phyloP scores from a whole-genome alignment of 345 rosid species.

The Ceriops tagal region DNA sequence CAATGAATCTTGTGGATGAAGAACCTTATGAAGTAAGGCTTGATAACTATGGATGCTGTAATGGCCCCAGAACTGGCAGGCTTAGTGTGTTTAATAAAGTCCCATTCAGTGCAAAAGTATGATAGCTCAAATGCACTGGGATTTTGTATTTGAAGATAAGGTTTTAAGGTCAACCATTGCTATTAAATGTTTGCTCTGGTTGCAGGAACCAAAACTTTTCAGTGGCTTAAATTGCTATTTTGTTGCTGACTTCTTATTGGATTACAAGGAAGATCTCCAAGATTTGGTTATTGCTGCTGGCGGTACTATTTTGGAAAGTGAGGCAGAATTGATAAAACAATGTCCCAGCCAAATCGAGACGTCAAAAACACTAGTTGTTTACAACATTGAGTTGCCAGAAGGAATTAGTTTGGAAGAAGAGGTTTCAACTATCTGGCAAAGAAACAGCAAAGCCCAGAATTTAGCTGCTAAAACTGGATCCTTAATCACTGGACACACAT shows the following conservation, averaged over 20 bases:
- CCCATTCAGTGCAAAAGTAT: neutral
- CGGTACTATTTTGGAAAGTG: constrained; percentile 47
- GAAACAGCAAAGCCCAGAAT: constrained; percentile 62
- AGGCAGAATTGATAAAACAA: constrained; percentile 34
- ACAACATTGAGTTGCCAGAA: constrained; percentile 57
- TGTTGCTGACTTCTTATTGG: constrained; percentile 49
- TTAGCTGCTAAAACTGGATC: constrained; percentile 50
- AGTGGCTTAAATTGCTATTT: constrained; percentile 55
- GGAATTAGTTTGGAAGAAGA: constrained; percentile 67
- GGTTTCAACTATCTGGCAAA: constrained; percentile 62
- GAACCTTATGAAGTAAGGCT: constrained; percentile 66
- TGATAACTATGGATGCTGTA: constrained; percentile 63
- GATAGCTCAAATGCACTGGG: neutral
- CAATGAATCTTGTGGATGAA: constrained; percentile 45
- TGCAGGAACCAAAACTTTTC: constrained; percentile 75
- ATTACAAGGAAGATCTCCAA: constrained; percentile 65
- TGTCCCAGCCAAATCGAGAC: constrained; percentile 10
- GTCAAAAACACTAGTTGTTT: constrained; percentile 44
- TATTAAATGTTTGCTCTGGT: neutral
- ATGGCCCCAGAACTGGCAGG: constrained; percentile 77
- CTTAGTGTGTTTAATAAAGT: constrained; percentile 46
- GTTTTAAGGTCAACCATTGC: neutral
- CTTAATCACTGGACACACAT: constrained; percentile 56
- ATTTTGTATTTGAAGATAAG: neutral
- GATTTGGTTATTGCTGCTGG: constrained; percentile 58